phyloP scores from a whole-genome alignment of 169 alveolate genomes.

The Cryptosporidium muris region DNA sequence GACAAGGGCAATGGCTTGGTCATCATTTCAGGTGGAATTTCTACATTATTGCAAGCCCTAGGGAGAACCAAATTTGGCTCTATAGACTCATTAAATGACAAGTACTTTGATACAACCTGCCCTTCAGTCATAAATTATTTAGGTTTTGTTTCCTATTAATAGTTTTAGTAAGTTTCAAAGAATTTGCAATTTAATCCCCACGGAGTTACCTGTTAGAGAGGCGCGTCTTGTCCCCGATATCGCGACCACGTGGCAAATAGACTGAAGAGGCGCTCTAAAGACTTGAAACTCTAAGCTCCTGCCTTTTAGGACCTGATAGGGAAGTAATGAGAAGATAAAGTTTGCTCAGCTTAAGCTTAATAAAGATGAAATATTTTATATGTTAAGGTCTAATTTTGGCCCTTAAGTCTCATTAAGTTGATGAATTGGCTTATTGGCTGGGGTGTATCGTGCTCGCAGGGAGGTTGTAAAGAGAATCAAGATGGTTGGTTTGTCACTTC shows the following conservation, averaged over 20 bases:
- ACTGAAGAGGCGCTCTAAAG: conserved; percentile 2
- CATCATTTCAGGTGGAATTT: conserved; percentile 20
- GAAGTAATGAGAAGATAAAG: no score
- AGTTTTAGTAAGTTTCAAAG: not conserved
- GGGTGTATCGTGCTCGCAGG: conserved; percentile 69
- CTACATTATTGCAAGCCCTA: conserved; percentile 20
- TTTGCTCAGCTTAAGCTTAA: no score
- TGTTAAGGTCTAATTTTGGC: no score
- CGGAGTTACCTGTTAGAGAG: conserved; percentile 17
- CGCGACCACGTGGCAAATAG: no score
- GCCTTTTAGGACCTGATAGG: no score
- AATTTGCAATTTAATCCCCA: conserved; percentile 11
- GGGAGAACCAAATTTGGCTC: conserved; percentile 44
- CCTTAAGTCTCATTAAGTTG: not conserved
- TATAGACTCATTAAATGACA: conserved; percentile 43
- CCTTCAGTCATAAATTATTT: conserved; percentile 7
- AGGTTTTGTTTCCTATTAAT: not conserved
- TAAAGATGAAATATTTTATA: no score
- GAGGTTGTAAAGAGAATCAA: conserved; percentile 58
- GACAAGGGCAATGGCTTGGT: conserved; percentile 77
- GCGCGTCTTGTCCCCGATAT: conserved; percentile 11
- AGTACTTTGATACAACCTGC: conserved; percentile 29
- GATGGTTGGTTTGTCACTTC: conserved; percentile 48
- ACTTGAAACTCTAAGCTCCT: no score
- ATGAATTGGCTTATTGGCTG: conserved; percentile 59